Evolutionary conservation across 2,329 filamentous ascomycete species (phyloP).

Genomic region (Sarocladium strictum): DNA sequence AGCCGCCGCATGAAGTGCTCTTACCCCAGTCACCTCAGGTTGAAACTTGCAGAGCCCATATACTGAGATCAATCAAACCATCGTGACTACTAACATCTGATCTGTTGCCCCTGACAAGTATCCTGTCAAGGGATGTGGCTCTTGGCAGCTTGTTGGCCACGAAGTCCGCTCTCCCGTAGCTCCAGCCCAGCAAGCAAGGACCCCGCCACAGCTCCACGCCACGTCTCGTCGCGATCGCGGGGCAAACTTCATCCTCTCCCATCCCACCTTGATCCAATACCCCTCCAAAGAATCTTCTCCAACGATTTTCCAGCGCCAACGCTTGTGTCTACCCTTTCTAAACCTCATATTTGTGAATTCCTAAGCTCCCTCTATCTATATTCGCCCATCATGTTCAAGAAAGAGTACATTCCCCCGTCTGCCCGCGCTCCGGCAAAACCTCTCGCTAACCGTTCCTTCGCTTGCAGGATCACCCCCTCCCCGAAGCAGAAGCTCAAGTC

Average conservation of each 20-base stretch:
- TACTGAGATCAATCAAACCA: too few species aligned
- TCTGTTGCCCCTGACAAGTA: too few species aligned
- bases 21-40: too few species aligned
- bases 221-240: conserved; percentile 13
- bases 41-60: too few species aligned
- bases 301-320: neutral
- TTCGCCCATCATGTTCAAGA: conserved; percentile 73
- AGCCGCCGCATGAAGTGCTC: too few species aligned
- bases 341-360: neutral
- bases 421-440: conserved; percentile 1
- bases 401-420: conserved; percentile 58
- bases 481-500: conserved; percentile 97
- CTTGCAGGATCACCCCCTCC: conserved; percentile 65
- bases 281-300: neutral
- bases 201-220: conserved; percentile 13
- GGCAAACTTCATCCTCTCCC: conserved; percentile 14
- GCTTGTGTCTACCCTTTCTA: neutral
- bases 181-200: neutral
- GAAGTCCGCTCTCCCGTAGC: too few species aligned
- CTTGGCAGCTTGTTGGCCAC: too few species aligned
- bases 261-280: conserved; percentile 13
- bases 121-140: too few species aligned
- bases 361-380: neutral
- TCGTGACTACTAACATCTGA: too few species aligned
- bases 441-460: conserved; percentile 15